Percentiles rank a stretch among this genome's conserved stretches.
Conservation (phyloP, 106 monocot genomes). For the Dendrobium catenatum region DNA sequence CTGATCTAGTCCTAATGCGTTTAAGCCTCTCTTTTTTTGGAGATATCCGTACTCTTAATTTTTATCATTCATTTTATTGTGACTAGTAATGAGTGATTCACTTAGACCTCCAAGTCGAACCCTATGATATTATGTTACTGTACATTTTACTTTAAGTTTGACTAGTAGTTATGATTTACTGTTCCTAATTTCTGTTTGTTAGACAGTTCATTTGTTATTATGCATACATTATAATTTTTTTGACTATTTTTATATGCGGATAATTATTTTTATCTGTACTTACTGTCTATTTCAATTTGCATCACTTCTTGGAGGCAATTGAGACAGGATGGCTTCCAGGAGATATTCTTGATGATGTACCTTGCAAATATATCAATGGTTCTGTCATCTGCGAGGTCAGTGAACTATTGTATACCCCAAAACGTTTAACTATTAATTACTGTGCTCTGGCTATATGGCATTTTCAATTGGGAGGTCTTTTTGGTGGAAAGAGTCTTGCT, state of each 20-base stretch:
- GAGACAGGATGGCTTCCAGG: conserved; percentile 81
- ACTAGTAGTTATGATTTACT: not conserved
- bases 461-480: not conserved
- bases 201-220: not conserved
- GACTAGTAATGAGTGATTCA: not conserved
- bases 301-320: conserved; percentile 57
- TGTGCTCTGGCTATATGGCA: not conserved
- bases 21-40: not conserved
- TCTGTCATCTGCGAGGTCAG: conserved; percentile 82
- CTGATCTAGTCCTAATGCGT: not conserved
- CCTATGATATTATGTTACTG: not conserved
- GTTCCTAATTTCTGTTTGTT: not conserved
- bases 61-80: not conserved
- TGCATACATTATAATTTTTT: not conserved
- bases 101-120: not conserved
- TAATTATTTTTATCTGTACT: not conserved
- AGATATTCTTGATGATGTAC: conserved; percentile 93
- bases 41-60: not conserved
- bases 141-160: not conserved
- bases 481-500: not conserved
- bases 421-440: not conserved
- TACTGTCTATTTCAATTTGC: not conserved
- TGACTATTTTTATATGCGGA: not conserved
- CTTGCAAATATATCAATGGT: conserved; percentile 76
- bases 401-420: not conserved